phyloP scores from a whole-genome alignment of 192 early-diverging fungal species.

The Coemansia sp. region DNA sequence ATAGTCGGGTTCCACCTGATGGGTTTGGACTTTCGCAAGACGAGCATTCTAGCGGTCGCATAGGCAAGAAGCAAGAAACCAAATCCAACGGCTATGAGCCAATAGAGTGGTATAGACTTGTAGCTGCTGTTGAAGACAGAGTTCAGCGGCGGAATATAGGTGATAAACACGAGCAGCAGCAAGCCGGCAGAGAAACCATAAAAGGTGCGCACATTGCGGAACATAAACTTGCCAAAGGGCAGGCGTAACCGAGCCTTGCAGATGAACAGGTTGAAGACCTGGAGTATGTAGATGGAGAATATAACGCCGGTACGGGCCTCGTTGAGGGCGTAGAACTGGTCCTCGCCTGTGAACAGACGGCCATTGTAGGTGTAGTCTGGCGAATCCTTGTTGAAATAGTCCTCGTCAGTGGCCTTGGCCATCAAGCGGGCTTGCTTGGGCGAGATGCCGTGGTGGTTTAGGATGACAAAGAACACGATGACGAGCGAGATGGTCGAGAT shows the following conservation, averaged over 20 bases:
- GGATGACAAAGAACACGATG: conserved; percentile 77
- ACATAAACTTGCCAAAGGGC: conserved; percentile 82
- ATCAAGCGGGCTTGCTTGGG: conserved; percentile 61
- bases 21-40: conserved; percentile 67
- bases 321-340: conserved; percentile 69
- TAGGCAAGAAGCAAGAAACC: conserved; percentile 81
- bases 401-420: conserved; percentile 54
- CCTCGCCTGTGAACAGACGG: conserved; percentile 52
- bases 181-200: conserved; percentile 70
- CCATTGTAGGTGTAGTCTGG: conserved; percentile 49
- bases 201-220: conserved; percentile 77
- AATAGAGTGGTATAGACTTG: conserved; percentile 69
- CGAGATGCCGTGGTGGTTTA: conserved; percentile 69
- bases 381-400: conserved; percentile 58
- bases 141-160: conserved; percentile 84
- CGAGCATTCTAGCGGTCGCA: conserved; percentile 63
- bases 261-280: conserved; percentile 95
- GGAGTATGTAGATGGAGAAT: conserved; percentile 68
- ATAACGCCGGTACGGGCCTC: conserved; percentile 82
- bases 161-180: conserved; percentile 70
- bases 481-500: conserved; percentile 77
- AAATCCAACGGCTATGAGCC: conserved; percentile 87
- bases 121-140: conserved; percentile 75
- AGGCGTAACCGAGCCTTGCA: conserved; percentile 80
- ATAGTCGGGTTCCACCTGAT: conserved; percentile 75